Conservation (phyloP, 768 basidiomycete species). For the Steccherinum ochraceum region DNA sequence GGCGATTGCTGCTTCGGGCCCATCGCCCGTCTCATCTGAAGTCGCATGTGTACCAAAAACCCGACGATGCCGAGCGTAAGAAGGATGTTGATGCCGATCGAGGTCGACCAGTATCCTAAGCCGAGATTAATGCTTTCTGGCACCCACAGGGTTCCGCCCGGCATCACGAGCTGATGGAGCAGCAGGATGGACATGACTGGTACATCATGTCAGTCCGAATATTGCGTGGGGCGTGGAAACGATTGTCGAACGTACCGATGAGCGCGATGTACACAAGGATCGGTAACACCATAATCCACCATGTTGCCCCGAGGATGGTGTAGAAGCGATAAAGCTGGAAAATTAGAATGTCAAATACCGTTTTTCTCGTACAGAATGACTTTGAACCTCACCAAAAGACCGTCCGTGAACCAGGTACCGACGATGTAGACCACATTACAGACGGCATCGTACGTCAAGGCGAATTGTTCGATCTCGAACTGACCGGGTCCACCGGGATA, state of each 20-base stretch:
- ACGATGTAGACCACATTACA: not conserved
- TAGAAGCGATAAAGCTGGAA: too few relatives aligned
- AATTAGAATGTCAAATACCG: too few relatives aligned
- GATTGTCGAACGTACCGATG: constrained; percentile 12
- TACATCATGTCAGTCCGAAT: too few relatives aligned
- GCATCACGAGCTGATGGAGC: constrained; percentile 12
- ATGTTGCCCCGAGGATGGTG: constrained; percentile 11
- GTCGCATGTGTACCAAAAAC: constrained; percentile 19
- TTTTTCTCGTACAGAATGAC: too few relatives aligned
- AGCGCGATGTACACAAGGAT: constrained; percentile 7
- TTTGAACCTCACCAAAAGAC: constrained; percentile 14
- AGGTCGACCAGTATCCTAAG: constrained; percentile 18
- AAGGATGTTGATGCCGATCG: constrained; percentile 16
- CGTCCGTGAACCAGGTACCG: constrained; percentile 11
- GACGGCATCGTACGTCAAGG: not conserved
- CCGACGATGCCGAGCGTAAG: constrained; percentile 17
- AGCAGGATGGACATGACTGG: constrained; percentile 13
- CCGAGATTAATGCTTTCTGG: constrained; percentile 11
- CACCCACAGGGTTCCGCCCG: constrained; percentile 10
- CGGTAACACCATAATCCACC: constrained; percentile 12
- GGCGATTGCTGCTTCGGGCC: constrained; percentile 6
- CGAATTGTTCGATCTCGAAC: constrained; percentile 4
- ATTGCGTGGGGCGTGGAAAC: not conserved
- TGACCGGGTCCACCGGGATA: constrained; percentile 15
- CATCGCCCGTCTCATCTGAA: constrained; percentile 12